These are phyloP conservation scores for Xylaria curta DNA, from an alignment of 495 filamentous ascomycete species.

Conservation along the genomic window DNA sequence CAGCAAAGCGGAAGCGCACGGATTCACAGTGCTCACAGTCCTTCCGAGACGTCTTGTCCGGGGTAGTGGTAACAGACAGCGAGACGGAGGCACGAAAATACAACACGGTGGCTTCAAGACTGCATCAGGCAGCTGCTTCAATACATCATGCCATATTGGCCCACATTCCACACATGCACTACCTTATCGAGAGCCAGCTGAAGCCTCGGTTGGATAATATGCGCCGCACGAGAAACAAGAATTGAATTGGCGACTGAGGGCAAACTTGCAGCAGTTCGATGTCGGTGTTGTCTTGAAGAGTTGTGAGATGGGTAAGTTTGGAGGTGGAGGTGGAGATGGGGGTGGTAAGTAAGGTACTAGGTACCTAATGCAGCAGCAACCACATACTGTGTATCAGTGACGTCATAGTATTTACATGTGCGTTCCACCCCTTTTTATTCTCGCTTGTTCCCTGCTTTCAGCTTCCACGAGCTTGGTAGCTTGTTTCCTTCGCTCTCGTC, in stretches of 20 bases:
- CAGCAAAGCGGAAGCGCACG: constrained; percentile 4
- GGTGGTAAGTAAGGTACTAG: too few relatives aligned
- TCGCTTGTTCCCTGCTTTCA: too few relatives aligned
- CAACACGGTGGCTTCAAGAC: not conserved
- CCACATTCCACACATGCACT: too few relatives aligned
- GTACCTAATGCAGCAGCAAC: too few relatives aligned
- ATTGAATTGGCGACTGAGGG: not conserved
- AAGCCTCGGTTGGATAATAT: not conserved
- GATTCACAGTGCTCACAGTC: constrained; percentile 11
- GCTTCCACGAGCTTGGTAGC: too few relatives aligned
- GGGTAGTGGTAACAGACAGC: not conserved
- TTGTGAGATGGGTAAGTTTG: too few relatives aligned
- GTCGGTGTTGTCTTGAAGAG: not conserved
- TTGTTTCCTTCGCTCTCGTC: too few relatives aligned
- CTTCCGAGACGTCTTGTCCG: too few relatives aligned
- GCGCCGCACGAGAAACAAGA: not conserved
- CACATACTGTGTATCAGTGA: too few relatives aligned
- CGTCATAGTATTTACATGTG: not conserved
- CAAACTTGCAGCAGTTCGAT: not conserved
- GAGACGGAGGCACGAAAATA: not conserved
- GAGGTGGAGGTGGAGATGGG: too few relatives aligned
- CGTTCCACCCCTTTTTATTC: not conserved
- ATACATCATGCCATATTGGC: constrained; percentile 7
- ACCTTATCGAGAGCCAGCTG: not conserved
- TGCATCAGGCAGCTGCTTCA: not conserved